Conservation (phyloP, 257 asterid genomes). For the Buddleja alternifolia region DNA sequence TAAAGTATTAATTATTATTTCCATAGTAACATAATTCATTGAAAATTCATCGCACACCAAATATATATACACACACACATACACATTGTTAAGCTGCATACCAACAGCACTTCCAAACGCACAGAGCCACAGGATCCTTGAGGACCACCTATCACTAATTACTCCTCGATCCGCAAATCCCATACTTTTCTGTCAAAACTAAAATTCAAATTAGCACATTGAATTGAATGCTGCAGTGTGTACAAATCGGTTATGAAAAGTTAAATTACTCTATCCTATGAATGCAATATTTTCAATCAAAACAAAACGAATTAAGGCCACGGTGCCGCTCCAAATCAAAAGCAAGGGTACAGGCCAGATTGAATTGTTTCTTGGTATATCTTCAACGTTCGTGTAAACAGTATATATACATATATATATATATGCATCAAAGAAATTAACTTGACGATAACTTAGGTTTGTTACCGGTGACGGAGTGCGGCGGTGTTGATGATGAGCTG, state of each 20-base stretch:
- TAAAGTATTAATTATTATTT: background rate
- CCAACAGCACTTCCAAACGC: constrained; percentile 93
- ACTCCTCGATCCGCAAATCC: constrained; percentile 82
- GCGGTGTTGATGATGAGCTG: constrained; percentile 6
- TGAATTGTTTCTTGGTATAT: background rate
- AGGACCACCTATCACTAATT: constrained; percentile 83
- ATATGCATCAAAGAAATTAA: too few relatives aligned
- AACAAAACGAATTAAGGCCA: background rate
- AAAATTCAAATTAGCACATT: constrained; percentile 1
- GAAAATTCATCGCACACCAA: background rate
- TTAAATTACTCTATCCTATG: too few relatives aligned
- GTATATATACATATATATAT: too few relatives aligned
- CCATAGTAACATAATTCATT: background rate
- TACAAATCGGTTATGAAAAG: background rate
- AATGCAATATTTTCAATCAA: too few relatives aligned
- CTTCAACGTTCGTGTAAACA: too few relatives aligned
- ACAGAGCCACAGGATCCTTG: constrained; percentile 77
- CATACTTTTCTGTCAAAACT: constrained; percentile 50
- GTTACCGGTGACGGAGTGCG: constrained; percentile 11
- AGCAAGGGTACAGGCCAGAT: background rate
- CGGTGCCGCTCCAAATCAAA: background rate
- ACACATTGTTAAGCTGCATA: constrained; percentile 31
- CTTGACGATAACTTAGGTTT: too few relatives aligned
- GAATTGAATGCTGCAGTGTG: background rate
- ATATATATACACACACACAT: background rate